Base-by-base conservation (phyloP, 2,329 filamentous ascomycete species). In the Didymella exigua region DNA sequence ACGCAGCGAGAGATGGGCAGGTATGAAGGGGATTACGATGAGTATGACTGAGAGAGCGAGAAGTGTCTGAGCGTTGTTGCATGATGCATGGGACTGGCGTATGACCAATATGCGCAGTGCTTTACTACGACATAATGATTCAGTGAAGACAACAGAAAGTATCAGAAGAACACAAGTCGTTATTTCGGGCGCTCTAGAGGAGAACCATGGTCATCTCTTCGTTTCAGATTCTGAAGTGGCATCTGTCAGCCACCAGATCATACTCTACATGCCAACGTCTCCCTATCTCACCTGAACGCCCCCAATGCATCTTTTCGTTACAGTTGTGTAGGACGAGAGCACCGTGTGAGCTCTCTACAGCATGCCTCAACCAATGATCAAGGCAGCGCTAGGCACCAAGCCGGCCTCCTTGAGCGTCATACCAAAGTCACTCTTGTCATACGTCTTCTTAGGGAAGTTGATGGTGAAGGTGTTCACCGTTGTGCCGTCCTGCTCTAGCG, bases 321-420 rank as follows among this genome's bases (percentile, higher is more conserved):
- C 46, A 37, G 23, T 38, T 34, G 16, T 42, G 14, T 23, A 18
- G n/a, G 19, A 27, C 23, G 21, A 21, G 9, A 24, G 40, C 14
- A 19, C 11, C n/a, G 10, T 16, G 3, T 42, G 19, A 19, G 27
- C 27, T 4, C 9, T 14, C 24, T 19, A 29, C 40, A 31, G 24
- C 48, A 9, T 19, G 26, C 21, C 29, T 40, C 47, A 70, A 69
- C 79, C 77, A 49, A 96, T 86, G 67, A 96, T 87, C 65, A 99
- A 79, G 41, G 91, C 93, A n/a, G 93, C 92, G 59, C 91, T 96
- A 5, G 95, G 95, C 3, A 93, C 87, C 57, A 97, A 78, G 0
- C 93, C 93, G 14, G 93, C 89, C 76, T 99, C 95, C 78, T 96
- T 96, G 51, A 99, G 77, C 5, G 93, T 95, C 82, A 95, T 89